Conservation (phyloP, 768 basidiomycete genomes). For the Zangia roseola region DNA sequence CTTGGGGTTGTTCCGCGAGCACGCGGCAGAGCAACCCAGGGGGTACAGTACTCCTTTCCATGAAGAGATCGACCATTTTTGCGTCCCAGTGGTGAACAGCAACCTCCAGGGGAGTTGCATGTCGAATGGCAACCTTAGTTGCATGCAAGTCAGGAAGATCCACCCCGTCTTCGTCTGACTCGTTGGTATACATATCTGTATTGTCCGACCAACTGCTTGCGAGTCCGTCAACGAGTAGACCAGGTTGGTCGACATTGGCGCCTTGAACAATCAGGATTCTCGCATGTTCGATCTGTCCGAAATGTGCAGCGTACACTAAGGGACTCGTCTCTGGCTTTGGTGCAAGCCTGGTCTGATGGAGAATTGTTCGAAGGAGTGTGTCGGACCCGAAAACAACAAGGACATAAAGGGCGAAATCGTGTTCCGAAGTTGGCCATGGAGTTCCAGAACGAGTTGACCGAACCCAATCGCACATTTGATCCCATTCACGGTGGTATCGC, state of each 20-base stretch:
- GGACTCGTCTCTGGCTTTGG: background rate
- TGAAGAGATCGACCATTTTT: background rate
- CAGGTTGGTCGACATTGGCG: background rate
- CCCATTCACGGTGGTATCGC: background rate
- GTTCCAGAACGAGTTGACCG: background rate
- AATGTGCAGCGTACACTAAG: background rate
- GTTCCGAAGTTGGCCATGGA: conserved; percentile 4
- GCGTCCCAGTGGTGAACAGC: conserved; percentile 4
- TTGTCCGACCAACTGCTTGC: too few relatives aligned
- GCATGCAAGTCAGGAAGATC: background rate
- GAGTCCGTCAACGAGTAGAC: background rate
- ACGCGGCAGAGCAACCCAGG: background rate
- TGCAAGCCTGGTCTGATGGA: background rate
- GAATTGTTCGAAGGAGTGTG: background rate
- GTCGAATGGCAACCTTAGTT: background rate
- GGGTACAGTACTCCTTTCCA: background rate
- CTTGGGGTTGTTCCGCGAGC: background rate
- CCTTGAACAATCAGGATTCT: background rate
- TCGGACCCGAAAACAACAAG: conserved; percentile 6
- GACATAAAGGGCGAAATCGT: conserved; percentile 2
- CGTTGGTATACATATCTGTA: too few relatives aligned
- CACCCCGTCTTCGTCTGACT: background rate
- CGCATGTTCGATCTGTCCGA: background rate
- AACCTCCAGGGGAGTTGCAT: background rate
- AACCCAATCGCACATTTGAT: background rate